phyloP scores from a whole-genome alignment of 2,329 filamentous ascomycete species.

The Lasiodiplodia sp. region DNA sequence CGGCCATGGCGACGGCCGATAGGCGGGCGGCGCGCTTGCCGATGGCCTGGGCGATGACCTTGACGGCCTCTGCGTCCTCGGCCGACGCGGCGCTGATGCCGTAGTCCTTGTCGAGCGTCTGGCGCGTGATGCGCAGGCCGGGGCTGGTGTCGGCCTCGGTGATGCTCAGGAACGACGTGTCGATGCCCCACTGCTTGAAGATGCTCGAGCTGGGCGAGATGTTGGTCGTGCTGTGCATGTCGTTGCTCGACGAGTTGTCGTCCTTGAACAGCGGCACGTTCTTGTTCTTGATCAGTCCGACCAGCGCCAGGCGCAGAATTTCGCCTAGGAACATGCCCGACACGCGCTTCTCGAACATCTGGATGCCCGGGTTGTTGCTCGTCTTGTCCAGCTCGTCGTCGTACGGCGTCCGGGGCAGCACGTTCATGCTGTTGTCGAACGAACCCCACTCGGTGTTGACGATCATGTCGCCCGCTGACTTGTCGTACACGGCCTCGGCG shows the following conservation, averaged over 20 bases:
- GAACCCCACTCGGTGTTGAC: slow-evolving; percentile 99
- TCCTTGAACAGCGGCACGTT: slow-evolving; percentile 77
- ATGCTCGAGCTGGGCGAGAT: slow-evolving; percentile 72
- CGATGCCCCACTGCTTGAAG: slow-evolving; percentile 84
- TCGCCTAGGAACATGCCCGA: slow-evolving; percentile 99
- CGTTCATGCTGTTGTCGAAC: slow-evolving; percentile 91
- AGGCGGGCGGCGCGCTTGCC: slow-evolving; percentile 88
- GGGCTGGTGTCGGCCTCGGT: slow-evolving; percentile 80
- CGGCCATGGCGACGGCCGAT: slow-evolving; percentile 85
- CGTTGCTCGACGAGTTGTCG: slow-evolving; percentile 74
- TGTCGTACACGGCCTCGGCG: slow-evolving; percentile 69
- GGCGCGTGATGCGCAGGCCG: slow-evolving; percentile 75
- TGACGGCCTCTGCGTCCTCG: slow-evolving; percentile 89
- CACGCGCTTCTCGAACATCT: slow-evolving; percentile 99
- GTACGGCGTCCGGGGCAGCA: slow-evolving; percentile 85
- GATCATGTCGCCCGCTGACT: slow-evolving; percentile 89
- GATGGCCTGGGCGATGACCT: slow-evolving; percentile 80
- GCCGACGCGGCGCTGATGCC: slow-evolving; percentile 77
- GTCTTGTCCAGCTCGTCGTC: slow-evolving; percentile 79
- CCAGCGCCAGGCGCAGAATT: slow-evolving; percentile 79
- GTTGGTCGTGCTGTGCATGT: slow-evolving; percentile 70
- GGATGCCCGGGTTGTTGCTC: slow-evolving; percentile 89
- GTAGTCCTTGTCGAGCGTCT: slow-evolving; percentile 78
- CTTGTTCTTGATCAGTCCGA: slow-evolving; percentile 74
- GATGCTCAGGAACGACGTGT: slow-evolving; percentile 88